A percentile compares a stretch with the other conserved stretches of the same genome.
Conservation (phyloP, 805 yeast species). For the Ogataea allantospora region DNA sequence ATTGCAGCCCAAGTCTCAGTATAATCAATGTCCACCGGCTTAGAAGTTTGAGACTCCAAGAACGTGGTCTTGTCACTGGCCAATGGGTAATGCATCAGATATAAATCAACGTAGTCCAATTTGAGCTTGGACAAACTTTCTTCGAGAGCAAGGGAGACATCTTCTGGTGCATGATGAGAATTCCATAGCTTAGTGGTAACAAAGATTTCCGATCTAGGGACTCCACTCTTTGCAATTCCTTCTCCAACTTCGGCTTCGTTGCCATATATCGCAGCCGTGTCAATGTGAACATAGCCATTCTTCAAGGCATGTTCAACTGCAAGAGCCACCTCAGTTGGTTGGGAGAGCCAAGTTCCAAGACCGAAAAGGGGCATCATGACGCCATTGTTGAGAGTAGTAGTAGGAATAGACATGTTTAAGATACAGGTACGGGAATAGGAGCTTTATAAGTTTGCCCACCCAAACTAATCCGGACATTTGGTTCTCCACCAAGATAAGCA, state of each 20-base stretch:
- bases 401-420: conserved; percentile 9
- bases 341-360: conserved; percentile 29
- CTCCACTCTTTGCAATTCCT: conserved; percentile 49
- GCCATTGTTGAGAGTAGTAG: conserved; percentile 11
- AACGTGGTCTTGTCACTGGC: conserved; percentile 40
- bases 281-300: conserved; percentile 74
- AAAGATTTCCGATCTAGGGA: conserved; percentile 49
- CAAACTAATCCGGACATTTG: neutral
- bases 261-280: conserved; percentile 67
- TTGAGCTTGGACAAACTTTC: conserved; percentile 49
- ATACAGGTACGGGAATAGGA: neutral
- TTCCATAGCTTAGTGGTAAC: conserved; percentile 66
- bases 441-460: conserved; percentile 3
- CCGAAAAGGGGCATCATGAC: conserved; percentile 14
- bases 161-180: conserved; percentile 30
- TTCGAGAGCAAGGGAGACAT: conserved; percentile 48
- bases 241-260: conserved; percentile 61
- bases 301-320: conserved; percentile 62
- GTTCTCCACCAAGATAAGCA: conserved; percentile 11
- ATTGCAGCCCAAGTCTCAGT: conserved; percentile 63
- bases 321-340: conserved; percentile 48
- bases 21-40: conserved; percentile 37
- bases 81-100: conserved; percentile 67
- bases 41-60: conserved; percentile 35
- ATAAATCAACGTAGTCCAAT: conserved; percentile 63